Evolutionary conservation across 768 basidiomycete genomes (phyloP).

Genomic region (Coprinopsis sp.): DNA sequence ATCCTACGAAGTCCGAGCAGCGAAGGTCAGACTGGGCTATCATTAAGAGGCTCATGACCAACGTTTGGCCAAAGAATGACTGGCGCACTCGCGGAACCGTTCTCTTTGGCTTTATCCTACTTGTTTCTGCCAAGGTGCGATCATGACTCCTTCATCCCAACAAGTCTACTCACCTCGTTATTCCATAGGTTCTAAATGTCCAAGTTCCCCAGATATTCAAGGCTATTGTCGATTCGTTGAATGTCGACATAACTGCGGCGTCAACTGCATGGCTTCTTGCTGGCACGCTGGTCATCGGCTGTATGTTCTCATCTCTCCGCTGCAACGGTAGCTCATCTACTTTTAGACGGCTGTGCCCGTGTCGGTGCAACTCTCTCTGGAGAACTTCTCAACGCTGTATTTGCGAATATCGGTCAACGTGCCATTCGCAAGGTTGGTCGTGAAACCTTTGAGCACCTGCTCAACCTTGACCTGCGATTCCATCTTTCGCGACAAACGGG

Average conservation of each 20-base stretch:
- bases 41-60: slow-evolving; percentile 72
- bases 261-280: slow-evolving; percentile 89
- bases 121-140: slow-evolving; percentile 90
- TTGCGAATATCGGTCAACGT: slow-evolving; percentile 91
- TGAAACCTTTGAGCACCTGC: slow-evolving; percentile 92
- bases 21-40: slow-evolving; percentile 83
- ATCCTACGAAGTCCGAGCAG: slow-evolving; percentile 43
- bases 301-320: slow-evolving; percentile 44
- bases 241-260: slow-evolving; percentile 67
- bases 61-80: slow-evolving; percentile 90
- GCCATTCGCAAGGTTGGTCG: slow-evolving; percentile 93
- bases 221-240: slow-evolving; percentile 81
- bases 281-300: slow-evolving; percentile 87
- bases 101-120: slow-evolving; percentile 70
- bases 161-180: neutral
- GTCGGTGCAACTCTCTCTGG: slow-evolving; percentile 86
- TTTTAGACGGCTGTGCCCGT: slow-evolving; percentile 82
- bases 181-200: slow-evolving; percentile 80
- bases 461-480: slow-evolving; percentile 88
- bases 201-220: slow-evolving; percentile 99
- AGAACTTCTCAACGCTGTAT: slow-evolving; percentile 92
- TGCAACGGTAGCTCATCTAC: slow-evolving; percentile 2
- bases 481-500: slow-evolving; percentile 93
- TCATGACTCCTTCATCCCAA: slow-evolving; percentile 16
- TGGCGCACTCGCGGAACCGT: slow-evolving; percentile 81